A percentile compares a stretch with the other conserved stretches of the same genome.
Evolutionary conservation across 2,329 filamentous ascomycete genomes (phyloP).

Genomic region (Colletotrichum lindemuthianum): DNA sequence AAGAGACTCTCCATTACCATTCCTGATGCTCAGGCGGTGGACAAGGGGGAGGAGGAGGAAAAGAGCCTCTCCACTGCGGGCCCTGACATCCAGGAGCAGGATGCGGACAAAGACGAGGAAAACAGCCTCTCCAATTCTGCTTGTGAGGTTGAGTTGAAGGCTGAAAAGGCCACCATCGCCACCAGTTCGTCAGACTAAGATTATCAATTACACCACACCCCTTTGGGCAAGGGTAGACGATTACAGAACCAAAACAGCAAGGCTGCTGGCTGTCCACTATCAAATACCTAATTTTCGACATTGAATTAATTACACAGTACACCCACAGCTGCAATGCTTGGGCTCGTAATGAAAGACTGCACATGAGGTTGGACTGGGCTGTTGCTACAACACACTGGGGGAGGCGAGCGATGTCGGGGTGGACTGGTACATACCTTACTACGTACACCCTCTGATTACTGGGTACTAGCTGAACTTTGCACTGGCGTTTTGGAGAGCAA

Average conservation of each 20-base stretch:
- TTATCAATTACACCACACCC: too few species aligned
- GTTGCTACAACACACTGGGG: not conserved
- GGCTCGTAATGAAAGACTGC: conserved; percentile 25
- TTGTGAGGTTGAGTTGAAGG: too few species aligned
- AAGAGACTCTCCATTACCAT: conserved; percentile 24
- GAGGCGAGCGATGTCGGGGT: not conserved
- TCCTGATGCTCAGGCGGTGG: not conserved
- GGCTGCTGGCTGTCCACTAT: not conserved
- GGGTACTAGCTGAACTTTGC: not conserved
- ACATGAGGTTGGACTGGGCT: not conserved
- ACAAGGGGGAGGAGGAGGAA: too few species aligned
- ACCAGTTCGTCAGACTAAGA: not conserved
- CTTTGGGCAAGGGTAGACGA: too few species aligned
- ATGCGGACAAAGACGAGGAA: too few species aligned
- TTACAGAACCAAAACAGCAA: not conserved
- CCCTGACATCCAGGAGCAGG: too few species aligned
- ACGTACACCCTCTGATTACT: not conserved
- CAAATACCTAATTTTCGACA: conserved; percentile 27
- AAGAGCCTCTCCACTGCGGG: too few species aligned
- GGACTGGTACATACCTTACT: conserved; percentile 10
- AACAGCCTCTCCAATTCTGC: too few species aligned
- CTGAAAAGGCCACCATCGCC: too few species aligned
- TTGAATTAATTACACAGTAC: conserved; percentile 30
- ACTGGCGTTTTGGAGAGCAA: conserved; percentile 34
- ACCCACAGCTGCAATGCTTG: conserved; percentile 2